Evolutionary conservation across 805 yeast species (phyloP), one percentile per base, ranked within the genome.

Genomic region (Sugiyamaella floridensis): DNA sequence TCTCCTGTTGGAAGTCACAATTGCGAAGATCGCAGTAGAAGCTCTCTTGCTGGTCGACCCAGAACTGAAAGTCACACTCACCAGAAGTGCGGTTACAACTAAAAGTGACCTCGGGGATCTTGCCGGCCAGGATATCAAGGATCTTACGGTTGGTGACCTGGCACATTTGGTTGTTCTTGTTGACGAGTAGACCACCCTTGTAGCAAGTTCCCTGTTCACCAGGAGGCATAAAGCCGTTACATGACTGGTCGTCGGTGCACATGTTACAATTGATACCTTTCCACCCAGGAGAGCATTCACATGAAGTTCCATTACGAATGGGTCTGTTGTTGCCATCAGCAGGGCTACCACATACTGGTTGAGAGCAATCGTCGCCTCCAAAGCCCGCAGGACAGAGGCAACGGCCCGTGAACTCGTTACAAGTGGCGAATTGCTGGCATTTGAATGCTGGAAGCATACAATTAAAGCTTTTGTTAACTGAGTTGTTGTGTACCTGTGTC

Each of bases 381-480:
- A 85, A 93, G 0, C 99, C 99, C 40, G 81, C 82, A 43, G 88
- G 79, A 71, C 99, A 93, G 50, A 87, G 95, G 72, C 99, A 93
- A 64, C 83, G 77, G 1, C 99, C 99, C 4, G 92, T 86, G 68
- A 75, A 88, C 34, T 84, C 78, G 67, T 93, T 87, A 71, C 99
- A 93, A n/a, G 69, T 70, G 26, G 96, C 89, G 64, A 83, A 93
- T 62, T 93, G 99, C 54, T 86, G 81, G 69, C 99, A 93, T 57
- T 82, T 84, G 63, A 86, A 89, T 57, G 89, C 85, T 1, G 97
- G 95, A 11, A 89, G 75, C 76, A 89, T 86, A 73, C 99, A 93
- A 69, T 93, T 92, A 78, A 93, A 93, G 63, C 97, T 28, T 2
- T 2, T 15, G 14, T 32, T 32, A 32, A 11, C n/a, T 4, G 37